Percentiles rank a stretch among this genome's conserved stretches.
phyloP scores from a whole-genome alignment of 768 basidiomycete genomes.

The Paxillus involutus region DNA sequence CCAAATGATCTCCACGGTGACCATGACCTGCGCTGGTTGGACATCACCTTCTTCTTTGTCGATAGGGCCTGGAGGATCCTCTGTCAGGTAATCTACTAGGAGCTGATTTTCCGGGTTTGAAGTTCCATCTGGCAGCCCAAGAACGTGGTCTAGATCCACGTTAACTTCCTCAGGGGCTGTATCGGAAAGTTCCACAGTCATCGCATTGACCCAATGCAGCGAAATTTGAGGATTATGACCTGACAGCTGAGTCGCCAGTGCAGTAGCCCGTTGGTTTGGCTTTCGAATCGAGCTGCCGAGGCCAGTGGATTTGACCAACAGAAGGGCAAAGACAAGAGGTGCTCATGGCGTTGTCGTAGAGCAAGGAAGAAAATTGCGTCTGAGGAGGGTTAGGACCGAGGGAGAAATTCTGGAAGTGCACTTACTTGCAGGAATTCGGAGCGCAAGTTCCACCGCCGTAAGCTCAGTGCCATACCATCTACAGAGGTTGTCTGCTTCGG shows the following conservation, averaged over 20 bases:
- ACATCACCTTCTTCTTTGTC: background rate
- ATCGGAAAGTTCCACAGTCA: background rate
- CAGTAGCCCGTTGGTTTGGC: constrained; percentile 5
- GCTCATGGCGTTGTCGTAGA: constrained; percentile 1
- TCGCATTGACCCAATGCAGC: background rate
- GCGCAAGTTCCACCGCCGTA: constrained; percentile 17
- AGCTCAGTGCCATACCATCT: constrained; percentile 35
- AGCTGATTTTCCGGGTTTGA: background rate
- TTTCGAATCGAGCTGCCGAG: constrained; percentile 1
- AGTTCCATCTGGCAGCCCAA: background rate
- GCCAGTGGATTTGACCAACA: constrained; percentile 18
- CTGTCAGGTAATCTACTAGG: background rate
- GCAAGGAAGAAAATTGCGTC: background rate
- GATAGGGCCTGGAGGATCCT: background rate
- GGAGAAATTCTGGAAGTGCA: background rate
- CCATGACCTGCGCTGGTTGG: no score
- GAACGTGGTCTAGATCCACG: background rate
- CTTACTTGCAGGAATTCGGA: constrained; percentile 7
- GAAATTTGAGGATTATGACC: background rate
- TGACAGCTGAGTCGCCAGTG: background rate
- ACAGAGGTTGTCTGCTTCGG: constrained; percentile 35
- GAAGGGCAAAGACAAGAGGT: constrained; percentile 12
- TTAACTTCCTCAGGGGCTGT: background rate
- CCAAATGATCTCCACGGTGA: background rate
- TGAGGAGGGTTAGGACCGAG: no score